Evolutionary conservation across 768 basidiomycete genomes (phyloP).

Genomic region (Tulasnella sp.): DNA sequence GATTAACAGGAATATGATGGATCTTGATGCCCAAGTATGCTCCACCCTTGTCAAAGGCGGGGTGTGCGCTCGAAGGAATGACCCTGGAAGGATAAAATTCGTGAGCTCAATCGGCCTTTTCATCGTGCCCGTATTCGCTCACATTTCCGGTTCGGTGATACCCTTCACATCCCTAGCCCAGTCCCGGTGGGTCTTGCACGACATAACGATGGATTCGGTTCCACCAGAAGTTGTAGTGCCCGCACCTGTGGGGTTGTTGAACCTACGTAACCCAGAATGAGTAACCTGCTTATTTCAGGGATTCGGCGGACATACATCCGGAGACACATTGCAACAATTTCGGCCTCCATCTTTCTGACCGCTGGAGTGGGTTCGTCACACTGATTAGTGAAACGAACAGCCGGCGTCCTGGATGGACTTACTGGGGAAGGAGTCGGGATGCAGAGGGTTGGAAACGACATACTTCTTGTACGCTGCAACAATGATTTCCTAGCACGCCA

Average conservation of each 20-base stretch:
- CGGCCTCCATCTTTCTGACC: slow-evolving; percentile 94
- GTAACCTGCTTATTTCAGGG: background rate
- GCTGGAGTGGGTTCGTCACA: slow-evolving; percentile 37
- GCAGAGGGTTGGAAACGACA: slow-evolving; percentile 82
- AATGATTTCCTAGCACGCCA: slow-evolving; percentile 52
- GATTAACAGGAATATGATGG: slow-evolving; percentile 78
- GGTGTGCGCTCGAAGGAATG: slow-evolving; percentile 79
- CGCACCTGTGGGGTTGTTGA: slow-evolving; percentile 77
- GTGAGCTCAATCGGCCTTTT: background rate
- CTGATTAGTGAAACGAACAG: background rate
- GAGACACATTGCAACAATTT: slow-evolving; percentile 84
- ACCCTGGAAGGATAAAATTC: slow-evolving; percentile 49
- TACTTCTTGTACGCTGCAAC: slow-evolving; percentile 77
- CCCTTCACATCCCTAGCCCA: slow-evolving; percentile 85
- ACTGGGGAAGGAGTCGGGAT: slow-evolving; percentile 85
- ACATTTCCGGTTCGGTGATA: slow-evolving; percentile 92
- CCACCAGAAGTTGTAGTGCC: slow-evolving; percentile 94
- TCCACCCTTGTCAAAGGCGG: slow-evolving; percentile 92
- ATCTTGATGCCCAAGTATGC: slow-evolving; percentile 87
- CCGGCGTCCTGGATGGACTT: background rate
- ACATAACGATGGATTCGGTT: slow-evolving; percentile 95
- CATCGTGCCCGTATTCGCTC: slow-evolving; percentile 33
- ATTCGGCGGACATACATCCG: slow-evolving; percentile 45
- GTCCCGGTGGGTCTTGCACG: slow-evolving; percentile 88
- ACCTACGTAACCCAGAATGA: slow-evolving; percentile 38